Evolutionary conservation across 441 rosid species (phyloP).

Genomic region (Aleurites moluccanus): DNA sequence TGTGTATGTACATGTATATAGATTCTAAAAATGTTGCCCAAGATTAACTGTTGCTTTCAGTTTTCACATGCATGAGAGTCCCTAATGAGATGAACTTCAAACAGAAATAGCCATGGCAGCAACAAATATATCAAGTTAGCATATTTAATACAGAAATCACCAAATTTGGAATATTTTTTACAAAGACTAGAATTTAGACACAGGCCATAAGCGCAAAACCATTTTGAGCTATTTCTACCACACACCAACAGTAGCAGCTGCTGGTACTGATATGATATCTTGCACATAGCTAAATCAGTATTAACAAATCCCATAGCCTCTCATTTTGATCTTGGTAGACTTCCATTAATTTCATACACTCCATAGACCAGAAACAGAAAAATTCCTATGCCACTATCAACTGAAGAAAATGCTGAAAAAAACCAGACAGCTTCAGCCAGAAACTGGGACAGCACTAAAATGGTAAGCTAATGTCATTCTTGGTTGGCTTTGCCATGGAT

Average conservation of each 20-base stretch:
- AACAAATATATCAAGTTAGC: not conserved
- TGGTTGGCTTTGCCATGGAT: conserved; percentile 5
- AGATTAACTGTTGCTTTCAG: no score
- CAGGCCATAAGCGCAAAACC: not conserved
- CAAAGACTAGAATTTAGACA: not conserved
- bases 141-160: not conserved
- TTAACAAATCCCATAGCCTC: not conserved
- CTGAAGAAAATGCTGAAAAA: conserved; percentile 15
- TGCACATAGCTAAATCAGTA: not conserved
- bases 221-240: not conserved
- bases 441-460: not conserved
- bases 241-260: not conserved
- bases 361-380: not conserved
- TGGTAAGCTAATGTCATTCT: not conserved
- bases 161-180: no score
- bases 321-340: not conserved
- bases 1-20: no score
- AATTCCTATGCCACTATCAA: not conserved
- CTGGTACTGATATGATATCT: not conserved
- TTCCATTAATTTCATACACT: not conserved
- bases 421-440: conserved; percentile 13
- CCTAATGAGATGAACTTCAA: no score
- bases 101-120: not conserved
- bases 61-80: no score
- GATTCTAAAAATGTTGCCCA: no score